Percentiles rank a stretch among this genome's conserved stretches.
Evolutionary conservation across 805 yeast genomes (phyloP).

Genomic region (Candida schatavii): DNA sequence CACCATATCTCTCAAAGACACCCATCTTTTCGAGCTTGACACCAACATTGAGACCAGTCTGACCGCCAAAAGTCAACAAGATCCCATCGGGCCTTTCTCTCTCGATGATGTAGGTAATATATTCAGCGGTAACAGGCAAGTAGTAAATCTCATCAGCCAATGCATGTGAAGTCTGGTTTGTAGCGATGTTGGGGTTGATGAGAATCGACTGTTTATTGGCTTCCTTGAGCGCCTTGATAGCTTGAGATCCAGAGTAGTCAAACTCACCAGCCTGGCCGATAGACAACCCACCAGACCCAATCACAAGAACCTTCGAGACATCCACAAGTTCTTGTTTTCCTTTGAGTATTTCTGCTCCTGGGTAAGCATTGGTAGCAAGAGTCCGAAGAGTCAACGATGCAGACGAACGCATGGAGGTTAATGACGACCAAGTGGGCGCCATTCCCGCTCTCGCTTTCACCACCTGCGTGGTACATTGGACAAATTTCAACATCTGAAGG

Average conservation of each 20-base stretch:
- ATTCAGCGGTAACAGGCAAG: conserved; percentile 95
- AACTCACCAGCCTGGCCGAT: conserved; percentile 99
- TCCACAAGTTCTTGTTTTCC: conserved; percentile 70
- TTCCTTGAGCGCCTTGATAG: conserved; percentile 91
- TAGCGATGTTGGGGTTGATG: conserved; percentile 94
- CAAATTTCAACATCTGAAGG: conserved; percentile 2
- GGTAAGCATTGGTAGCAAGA: conserved; percentile 37
- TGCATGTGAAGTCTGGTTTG: conserved; percentile 93
- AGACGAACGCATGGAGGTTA: not conserved
- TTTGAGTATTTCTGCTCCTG: conserved; percentile 60
- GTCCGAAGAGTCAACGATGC: not conserved
- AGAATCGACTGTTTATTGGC: conserved; percentile 81
- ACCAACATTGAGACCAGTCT: conserved; percentile 95
- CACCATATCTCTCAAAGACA: conserved; percentile 82
- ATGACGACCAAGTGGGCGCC: not conserved
- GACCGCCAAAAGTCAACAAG: conserved; percentile 96
- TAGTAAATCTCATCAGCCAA: conserved; percentile 94
- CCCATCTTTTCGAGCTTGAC: conserved; percentile 94
- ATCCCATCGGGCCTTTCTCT: conserved; percentile 97
- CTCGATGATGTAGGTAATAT: conserved; percentile 91
- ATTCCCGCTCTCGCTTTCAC: not conserved
- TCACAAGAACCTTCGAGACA: conserved; percentile 81
- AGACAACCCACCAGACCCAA: conserved; percentile 96
- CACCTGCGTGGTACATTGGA: not conserved
- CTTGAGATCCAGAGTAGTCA: conserved; percentile 96